Evolutionary conservation across 306 rosid genomes (phyloP).

Genomic region (Ziziphus jujuba): DNA sequence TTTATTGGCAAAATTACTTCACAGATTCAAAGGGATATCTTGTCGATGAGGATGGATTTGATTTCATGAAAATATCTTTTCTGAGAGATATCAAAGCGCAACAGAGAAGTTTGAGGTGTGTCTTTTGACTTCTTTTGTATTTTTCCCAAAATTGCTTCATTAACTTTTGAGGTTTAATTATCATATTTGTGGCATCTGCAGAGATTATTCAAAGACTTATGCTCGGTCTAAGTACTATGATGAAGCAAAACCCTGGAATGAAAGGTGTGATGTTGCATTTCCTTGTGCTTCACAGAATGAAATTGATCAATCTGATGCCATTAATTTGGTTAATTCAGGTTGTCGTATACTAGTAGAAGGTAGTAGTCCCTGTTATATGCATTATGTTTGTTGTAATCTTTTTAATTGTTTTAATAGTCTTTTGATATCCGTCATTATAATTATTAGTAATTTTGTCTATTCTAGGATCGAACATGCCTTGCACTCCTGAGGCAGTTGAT

Average conservation of each 20-base stretch:
- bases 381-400: conserved; percentile 15
- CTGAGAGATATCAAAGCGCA: conserved; percentile 91
- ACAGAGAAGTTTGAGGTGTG: conserved; percentile 85
- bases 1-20: conserved; percentile 26
- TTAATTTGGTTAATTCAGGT: conserved; percentile 84
- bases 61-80: conserved; percentile 81
- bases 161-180: conserved; percentile 27
- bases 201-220: conserved; percentile 97
- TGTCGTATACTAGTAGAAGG: conserved; percentile 94
- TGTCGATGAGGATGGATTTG: conserved; percentile 98
- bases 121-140: conserved; percentile 15
- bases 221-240: conserved; percentile 95
- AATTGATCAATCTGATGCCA: conserved; percentile 89
- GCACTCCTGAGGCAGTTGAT: conserved; percentile 87
- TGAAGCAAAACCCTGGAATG: conserved; percentile 95
- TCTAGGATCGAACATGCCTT: conserved; percentile 94
- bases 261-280: conserved; percentile 92
- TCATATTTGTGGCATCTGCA: conserved; percentile 41
- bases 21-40: conserved; percentile 94
- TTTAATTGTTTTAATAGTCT: not conserved
- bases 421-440: not conserved
- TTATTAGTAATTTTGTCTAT: conserved; percentile 21
- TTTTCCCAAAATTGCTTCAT: conserved; percentile 21
- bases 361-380: conserved; percentile 28
- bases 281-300: conserved; percentile 98